phyloP scores from a whole-genome alignment of 257 asterid genomes.

The Haberlea rhodopensis region DNA sequence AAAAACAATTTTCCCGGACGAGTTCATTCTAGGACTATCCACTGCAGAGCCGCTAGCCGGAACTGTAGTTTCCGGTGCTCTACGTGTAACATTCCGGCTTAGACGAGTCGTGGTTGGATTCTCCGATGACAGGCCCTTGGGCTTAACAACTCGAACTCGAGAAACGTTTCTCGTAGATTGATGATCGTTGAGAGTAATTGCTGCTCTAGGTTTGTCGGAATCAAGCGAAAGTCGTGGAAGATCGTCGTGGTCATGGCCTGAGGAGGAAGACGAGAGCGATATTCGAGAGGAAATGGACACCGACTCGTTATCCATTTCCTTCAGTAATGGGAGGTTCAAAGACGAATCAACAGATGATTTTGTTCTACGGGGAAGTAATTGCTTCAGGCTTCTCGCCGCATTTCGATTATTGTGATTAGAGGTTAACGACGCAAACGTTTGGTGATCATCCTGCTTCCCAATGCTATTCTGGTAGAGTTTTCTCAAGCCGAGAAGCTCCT shows the following conservation, averaged over 20 bases:
- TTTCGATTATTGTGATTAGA: conserved; percentile 27
- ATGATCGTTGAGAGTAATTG: conserved; percentile 26
- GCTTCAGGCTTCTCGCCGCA: conserved; percentile 46
- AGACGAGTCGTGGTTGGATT: conserved; percentile 35
- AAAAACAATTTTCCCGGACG: conserved; percentile 84
- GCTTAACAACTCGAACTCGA: conserved; percentile 47
- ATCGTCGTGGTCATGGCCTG: conserved; percentile 76
- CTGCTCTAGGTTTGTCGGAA: conserved; percentile 42
- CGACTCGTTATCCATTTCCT: conserved; percentile 54
- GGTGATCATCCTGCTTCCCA: conserved; percentile 49
- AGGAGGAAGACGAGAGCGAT: conserved; percentile 70
- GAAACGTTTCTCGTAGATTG: conserved; percentile 40
- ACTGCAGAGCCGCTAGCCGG: conserved; percentile 53
- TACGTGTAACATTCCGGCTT: conserved; percentile 50
- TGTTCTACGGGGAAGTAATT: conserved; percentile 56
- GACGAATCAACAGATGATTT: conserved; percentile 53
- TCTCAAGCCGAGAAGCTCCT: conserved; percentile 74
- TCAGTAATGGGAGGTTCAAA: conserved; percentile 52
- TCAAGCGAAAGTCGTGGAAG: conserved; percentile 67
- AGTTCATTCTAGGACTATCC: conserved; percentile 94
- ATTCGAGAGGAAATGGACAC: conserved; percentile 58
- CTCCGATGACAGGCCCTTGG: conserved; percentile 48
- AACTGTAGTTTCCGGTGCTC: conserved; percentile 39
- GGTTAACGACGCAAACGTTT: conserved; percentile 38
- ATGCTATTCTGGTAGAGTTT: conserved; percentile 58